phyloP scores from a whole-genome alignment of 2,329 filamentous ascomycete species.

The Beauveria sp. region DNA sequence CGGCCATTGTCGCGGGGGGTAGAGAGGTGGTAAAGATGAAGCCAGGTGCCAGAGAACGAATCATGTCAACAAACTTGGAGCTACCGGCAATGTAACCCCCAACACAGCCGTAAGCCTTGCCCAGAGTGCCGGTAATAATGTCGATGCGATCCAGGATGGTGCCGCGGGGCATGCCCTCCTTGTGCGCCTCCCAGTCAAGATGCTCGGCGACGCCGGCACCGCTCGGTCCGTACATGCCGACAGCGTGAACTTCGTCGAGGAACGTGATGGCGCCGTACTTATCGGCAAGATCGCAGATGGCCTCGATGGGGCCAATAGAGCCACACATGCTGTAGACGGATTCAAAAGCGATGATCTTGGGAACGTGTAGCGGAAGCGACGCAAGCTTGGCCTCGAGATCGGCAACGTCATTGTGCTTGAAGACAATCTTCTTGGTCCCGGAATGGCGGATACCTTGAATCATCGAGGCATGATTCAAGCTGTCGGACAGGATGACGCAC shows the following conservation, averaged over 20 bases:
- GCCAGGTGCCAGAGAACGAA: conserved; percentile 88
- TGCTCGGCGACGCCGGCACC: conserved; percentile 96
- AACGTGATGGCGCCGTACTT: conserved; percentile 98
- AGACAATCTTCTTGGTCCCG: conserved; percentile 93
- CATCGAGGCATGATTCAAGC: conserved; percentile 97
- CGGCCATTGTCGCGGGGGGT: conserved; percentile 93
- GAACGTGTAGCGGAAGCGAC: conserved; percentile 72
- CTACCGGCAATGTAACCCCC: conserved; percentile 96
- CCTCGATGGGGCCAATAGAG: conserved; percentile 89
- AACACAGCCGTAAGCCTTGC: conserved; percentile 96
- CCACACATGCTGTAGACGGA: conserved; percentile 99
- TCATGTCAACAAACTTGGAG: conserved; percentile 77
- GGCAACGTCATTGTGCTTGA: conserved; percentile 95
- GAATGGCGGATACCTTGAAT: conserved; percentile 98
- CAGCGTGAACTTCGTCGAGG: conserved; percentile 95
- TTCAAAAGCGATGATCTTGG: conserved; percentile 98
- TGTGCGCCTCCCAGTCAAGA: conserved; percentile 85
- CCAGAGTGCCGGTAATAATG: conserved; percentile 94
- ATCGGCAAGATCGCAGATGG: conserved; percentile 91
- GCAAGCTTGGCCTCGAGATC: conserved; percentile 91
- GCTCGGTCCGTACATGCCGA: conserved; percentile 96
- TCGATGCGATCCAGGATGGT: conserved; percentile 94
- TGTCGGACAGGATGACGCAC: conserved; percentile 96
- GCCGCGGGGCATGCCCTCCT: conserved; percentile 63
- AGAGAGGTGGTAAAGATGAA: conserved; percentile 99